phyloP scores from a whole-genome alignment of 176 grass and related monocot genomes.

The Miscanthus lutarioriparius region DNA sequence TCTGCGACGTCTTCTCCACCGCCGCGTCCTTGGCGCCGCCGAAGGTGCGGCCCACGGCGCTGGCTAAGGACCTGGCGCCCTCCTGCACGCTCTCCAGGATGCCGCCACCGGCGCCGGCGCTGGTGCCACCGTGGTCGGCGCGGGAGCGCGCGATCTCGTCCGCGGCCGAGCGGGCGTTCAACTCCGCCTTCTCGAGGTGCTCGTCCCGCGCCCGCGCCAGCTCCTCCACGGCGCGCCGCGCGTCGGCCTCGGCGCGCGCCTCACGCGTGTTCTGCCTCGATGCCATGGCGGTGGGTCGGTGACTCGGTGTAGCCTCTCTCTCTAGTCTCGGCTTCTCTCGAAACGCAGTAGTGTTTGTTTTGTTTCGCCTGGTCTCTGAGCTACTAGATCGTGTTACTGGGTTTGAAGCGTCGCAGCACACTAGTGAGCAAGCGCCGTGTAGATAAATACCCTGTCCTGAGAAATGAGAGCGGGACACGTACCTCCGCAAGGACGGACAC shows the following conservation, averaged over 20 bases:
- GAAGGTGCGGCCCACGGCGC: slow-evolving; percentile 40
- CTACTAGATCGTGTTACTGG: neutral
- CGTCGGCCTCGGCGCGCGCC: slow-evolving; percentile 35
- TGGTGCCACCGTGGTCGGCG: too few species aligned
- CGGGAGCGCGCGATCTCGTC: slow-evolving; percentile 64
- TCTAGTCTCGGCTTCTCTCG: neutral
- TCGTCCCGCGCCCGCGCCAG: slow-evolving; percentile 50
- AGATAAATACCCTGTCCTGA: slow-evolving; percentile 23
- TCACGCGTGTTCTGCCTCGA: slow-evolving; percentile 48
- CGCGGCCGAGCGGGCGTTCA: slow-evolving; percentile 37
- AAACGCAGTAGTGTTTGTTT: neutral
- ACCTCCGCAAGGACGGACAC: neutral
- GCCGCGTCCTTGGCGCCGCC: slow-evolving; percentile 44
- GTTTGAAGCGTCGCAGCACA: neutral
- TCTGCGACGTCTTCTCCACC: slow-evolving; percentile 21
- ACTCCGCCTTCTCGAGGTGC: slow-evolving; percentile 49
- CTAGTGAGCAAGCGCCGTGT: neutral
- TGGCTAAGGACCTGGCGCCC: slow-evolving; percentile 51
- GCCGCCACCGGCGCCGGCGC: slow-evolving; percentile 14
- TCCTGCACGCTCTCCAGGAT: slow-evolving; percentile 66
- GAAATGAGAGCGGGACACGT: slow-evolving; percentile 46
- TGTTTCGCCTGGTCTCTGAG: neutral
- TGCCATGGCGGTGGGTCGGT: neutral
- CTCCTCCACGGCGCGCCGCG: slow-evolving; percentile 39
- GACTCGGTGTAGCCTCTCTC: neutral